Conservation (phyloP, 495 filamentous ascomycete genomes). For the Penicillium chermesinum region DNA sequence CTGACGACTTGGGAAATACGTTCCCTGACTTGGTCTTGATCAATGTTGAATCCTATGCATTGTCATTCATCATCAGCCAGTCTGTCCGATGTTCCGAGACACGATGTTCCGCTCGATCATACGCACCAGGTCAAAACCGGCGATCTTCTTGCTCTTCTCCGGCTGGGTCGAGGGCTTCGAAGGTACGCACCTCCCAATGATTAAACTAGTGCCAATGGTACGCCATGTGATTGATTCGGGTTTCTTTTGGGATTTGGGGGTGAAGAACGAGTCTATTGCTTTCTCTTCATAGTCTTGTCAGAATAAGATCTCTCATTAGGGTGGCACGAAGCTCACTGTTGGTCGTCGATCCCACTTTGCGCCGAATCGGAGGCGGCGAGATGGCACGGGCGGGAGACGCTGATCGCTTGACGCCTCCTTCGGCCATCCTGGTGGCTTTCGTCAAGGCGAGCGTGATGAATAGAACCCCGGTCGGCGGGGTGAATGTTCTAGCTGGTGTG, state of each 20-base stretch:
- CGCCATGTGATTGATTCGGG: constrained; percentile 75
- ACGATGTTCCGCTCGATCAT: too few relatives aligned
- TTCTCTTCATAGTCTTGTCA: constrained; percentile 41
- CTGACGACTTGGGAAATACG: constrained; percentile 59
- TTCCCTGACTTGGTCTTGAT: constrained; percentile 77
- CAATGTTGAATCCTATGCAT: constrained; percentile 73
- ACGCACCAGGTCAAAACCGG: constrained; percentile 85
- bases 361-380: constrained; percentile 44
- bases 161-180: constrained; percentile 19
- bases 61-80: constrained; percentile 3
- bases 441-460: constrained; percentile 15
- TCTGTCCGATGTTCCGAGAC: too few relatives aligned
- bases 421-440: constrained; percentile 28
- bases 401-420: constrained; percentile 31
- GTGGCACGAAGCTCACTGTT: constrained; percentile 55
- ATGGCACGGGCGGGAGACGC: constrained; percentile 32
- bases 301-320: background rate
- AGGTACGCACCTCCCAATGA: constrained; percentile 68
- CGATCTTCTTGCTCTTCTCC: constrained; percentile 56
- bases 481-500: background rate
- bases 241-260: constrained; percentile 76
- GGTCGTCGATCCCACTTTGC: constrained; percentile 65
- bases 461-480: background rate
- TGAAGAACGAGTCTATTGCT: constrained; percentile 82
- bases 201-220: constrained; percentile 59